Conservation (phyloP, 768 basidiomycete genomes). For the Paxillus involutus region DNA sequence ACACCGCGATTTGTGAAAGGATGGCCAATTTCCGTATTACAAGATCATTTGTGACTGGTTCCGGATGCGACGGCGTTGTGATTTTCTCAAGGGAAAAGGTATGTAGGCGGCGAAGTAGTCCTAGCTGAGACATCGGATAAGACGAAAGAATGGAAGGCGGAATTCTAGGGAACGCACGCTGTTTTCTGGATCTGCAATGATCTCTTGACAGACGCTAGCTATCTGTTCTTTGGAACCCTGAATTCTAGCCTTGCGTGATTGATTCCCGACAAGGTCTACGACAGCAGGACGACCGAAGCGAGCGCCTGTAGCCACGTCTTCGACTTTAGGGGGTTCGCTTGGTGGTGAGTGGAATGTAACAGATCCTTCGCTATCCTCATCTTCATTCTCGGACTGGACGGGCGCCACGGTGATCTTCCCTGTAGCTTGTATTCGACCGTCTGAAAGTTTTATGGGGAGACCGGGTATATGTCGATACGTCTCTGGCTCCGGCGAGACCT, state of each 20-base stretch:
- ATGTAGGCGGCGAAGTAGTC: conserved; percentile 83
- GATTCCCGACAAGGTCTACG: conserved; percentile 63
- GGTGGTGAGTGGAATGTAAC: conserved; percentile 30
- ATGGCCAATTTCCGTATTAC: conserved; percentile 86
- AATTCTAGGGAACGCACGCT: conserved; percentile 56
- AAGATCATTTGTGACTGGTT: conserved; percentile 74
- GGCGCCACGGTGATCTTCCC: conserved; percentile 31
- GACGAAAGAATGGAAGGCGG: conserved; percentile 4
- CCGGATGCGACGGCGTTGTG: conserved; percentile 62
- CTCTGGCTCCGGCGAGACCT: conserved; percentile 44
- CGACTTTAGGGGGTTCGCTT: conserved; percentile 37
- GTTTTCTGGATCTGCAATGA: conserved; percentile 92
- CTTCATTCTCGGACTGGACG: conserved; percentile 27
- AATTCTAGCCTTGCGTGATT: conserved; percentile 64
- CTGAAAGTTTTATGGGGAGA: conserved; percentile 83
- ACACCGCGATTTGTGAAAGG: conserved; percentile 88
- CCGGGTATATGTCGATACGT: conserved; percentile 54
- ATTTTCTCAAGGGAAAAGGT: conserved; percentile 84
- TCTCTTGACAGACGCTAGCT: conserved; percentile 90
- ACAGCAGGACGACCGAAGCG: conserved; percentile 87
- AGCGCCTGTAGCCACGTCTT: conserved; percentile 80
- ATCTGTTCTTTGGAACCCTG: conserved; percentile 91
- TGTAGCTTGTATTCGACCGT: conserved; percentile 72
- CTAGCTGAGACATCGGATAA: conserved; percentile 54
- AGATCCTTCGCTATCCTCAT: conserved; percentile 35